These are phyloP conservation scores for Massariosphaeria phaeospora DNA, from an alignment of 495 filamentous ascomycete genomes.

Conservation along the genomic window DNA sequence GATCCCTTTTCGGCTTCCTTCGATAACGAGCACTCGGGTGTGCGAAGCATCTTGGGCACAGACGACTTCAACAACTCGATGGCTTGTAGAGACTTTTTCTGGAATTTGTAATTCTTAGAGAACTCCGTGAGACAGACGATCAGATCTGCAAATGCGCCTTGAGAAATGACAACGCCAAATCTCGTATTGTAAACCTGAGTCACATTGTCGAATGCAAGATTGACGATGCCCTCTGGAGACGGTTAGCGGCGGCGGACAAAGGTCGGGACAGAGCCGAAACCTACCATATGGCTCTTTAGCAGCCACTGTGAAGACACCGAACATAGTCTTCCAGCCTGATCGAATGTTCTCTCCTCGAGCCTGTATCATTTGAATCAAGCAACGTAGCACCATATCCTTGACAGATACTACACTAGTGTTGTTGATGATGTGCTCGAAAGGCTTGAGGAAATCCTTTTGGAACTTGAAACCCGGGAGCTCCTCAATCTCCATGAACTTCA, in stretches of 20 bases:
- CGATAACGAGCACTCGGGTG: constrained; percentile 90
- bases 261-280: constrained; percentile 23
- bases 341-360: constrained; percentile 92
- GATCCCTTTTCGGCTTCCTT: constrained; percentile 43
- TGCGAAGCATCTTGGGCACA: constrained; percentile 87
- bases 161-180: constrained; percentile 91
- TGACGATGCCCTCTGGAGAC: constrained; percentile 78
- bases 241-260: constrained; percentile 32
- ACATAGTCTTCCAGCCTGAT: constrained; percentile 98
- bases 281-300: constrained; percentile 80
- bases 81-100: constrained; percentile 94
- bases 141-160: constrained; percentile 93
- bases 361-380: constrained; percentile 98
- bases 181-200: constrained; percentile 97
- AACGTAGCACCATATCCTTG: constrained; percentile 97
- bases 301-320: constrained; percentile 95
- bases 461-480: constrained; percentile 98
- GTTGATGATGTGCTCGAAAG: constrained; percentile 93
- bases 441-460: constrained; percentile 97
- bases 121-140: constrained; percentile 96
- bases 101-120: constrained; percentile 94
- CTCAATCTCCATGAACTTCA: constrained; percentile 98
- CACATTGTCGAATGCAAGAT: constrained; percentile 92
- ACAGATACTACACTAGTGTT: constrained; percentile 85
- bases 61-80: constrained; percentile 92